These are phyloP conservation scores for Aspergillus coremiiformis DNA, from an alignment of 495 filamentous ascomycete species.

Conservation along the genomic window DNA sequence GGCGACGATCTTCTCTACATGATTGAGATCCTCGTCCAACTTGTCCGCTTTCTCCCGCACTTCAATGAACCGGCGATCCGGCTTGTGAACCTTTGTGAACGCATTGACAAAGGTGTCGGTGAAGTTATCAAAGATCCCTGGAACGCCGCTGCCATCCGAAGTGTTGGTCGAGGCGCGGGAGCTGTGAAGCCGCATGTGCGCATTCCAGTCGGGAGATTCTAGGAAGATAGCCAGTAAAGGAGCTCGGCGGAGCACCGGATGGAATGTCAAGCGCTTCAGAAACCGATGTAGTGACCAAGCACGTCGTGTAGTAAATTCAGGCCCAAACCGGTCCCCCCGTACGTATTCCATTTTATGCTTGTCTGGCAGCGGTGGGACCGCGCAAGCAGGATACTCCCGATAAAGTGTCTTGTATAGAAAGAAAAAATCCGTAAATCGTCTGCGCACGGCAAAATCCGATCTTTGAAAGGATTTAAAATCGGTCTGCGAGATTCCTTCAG, in stretches of 20 bases:
- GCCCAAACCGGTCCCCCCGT: conserved; percentile 86
- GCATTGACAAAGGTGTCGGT: conserved; percentile 97
- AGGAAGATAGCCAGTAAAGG: conserved; percentile 79
- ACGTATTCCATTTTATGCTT: conserved; percentile 99
- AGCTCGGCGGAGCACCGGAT: conserved; percentile 82
- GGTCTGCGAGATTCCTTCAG: conserved; percentile 48
- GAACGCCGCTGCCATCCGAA: conserved; percentile 43
- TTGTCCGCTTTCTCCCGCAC: conserved; percentile 91
- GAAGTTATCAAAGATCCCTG: conserved; percentile 83
- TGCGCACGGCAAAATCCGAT: conserved; percentile 63
- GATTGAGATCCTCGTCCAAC: conserved; percentile 84
- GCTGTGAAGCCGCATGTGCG: conserved; percentile 75
- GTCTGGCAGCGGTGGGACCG: conserved; percentile 90
- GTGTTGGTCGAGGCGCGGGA: conserved; percentile 49
- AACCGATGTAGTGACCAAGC: conserved; percentile 90
- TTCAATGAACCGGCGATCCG: conserved; percentile 89
- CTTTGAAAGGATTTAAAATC: conserved; percentile 89
- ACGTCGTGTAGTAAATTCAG: conserved; percentile 86
- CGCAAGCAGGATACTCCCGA: conserved; percentile 80
- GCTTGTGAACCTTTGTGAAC: conserved; percentile 92
- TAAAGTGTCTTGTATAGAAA: conserved; percentile 88
- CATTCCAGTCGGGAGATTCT: conserved; percentile 91
- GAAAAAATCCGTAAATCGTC: conserved; percentile 94
- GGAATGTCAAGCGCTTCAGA: conserved; percentile 74
- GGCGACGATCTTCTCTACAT: conserved; percentile 89